Percentiles rank a stretch among this genome's conserved stretches.
These are phyloP conservation scores for Pholiota adiposa DNA, from an alignment of 1,284 basidiomycete genomes.

Conservation along the genomic window DNA sequence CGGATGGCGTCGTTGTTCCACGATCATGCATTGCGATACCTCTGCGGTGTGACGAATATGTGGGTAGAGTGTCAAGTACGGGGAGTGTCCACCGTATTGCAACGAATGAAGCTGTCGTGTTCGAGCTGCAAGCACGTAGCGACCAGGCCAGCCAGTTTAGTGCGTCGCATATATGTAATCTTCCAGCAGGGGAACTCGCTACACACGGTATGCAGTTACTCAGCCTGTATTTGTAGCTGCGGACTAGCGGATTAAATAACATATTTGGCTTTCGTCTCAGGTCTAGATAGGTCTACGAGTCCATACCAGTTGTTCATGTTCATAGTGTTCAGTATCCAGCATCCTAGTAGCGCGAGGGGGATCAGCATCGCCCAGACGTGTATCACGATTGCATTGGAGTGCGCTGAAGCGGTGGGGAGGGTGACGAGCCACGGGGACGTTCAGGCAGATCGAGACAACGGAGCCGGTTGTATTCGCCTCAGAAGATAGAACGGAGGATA, in stretches of 20 bases:
- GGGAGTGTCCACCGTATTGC: background rate
- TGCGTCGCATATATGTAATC: too few species aligned
- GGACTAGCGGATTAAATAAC: too few species aligned
- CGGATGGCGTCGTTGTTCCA: background rate
- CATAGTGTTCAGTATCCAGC: background rate
- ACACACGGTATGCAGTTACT: too few species aligned
- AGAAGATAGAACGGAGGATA: background rate
- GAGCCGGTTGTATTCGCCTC: background rate
- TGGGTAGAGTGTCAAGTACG: background rate
- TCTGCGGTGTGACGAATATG: background rate
- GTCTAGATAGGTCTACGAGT: background rate
- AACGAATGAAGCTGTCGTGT: background rate
- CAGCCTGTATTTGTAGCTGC: too few species aligned
- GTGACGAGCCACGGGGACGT: background rate
- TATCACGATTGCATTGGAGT: background rate
- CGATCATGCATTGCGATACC: background rate
- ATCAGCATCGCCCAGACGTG: background rate
- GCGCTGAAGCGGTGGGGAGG: background rate
- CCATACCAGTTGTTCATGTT: background rate
- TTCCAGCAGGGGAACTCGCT: too few species aligned
- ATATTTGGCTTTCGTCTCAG: too few species aligned
- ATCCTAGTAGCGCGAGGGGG: background rate
- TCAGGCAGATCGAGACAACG: background rate
- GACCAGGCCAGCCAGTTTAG: too few species aligned
- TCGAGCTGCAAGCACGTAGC: background rate